Conservation (phyloP, 2,329 filamentous ascomycete genomes). For the Botryotinia convoluta region DNA sequence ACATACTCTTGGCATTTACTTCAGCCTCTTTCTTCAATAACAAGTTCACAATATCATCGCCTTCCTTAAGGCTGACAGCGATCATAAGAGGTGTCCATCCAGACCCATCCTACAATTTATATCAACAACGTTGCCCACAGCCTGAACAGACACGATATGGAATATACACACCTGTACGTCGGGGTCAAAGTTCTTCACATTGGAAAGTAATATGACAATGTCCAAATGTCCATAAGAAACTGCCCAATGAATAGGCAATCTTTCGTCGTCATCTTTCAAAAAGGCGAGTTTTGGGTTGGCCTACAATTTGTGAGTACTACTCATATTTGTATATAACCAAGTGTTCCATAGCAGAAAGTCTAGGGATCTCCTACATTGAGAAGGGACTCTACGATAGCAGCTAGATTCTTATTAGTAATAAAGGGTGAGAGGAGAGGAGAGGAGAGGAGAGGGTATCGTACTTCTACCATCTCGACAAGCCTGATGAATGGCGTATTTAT, state of each 20-base stretch:
- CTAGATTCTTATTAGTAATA: slow-evolving; percentile 46
- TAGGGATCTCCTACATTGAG: slow-evolving; percentile 54
- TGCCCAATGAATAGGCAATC: slow-evolving; percentile 92
- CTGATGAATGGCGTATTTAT: slow-evolving; percentile 81
- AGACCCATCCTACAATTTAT: slow-evolving; percentile 58
- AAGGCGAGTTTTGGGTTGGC: slow-evolving; percentile 75
- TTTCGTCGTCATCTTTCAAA: slow-evolving; percentile 77
- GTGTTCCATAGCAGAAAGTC: neutral
- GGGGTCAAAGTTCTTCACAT: slow-evolving; percentile 73
- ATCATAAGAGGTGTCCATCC: slow-evolving; percentile 89
- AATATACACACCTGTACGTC: slow-evolving; percentile 64
- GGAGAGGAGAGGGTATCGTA: slow-evolving; percentile 45
- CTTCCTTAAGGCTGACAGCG: slow-evolving; percentile 69
- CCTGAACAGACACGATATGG: neutral
- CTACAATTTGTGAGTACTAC: slow-evolving; percentile 43
- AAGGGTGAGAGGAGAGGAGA: neutral
- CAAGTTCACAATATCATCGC: slow-evolving; percentile 64
- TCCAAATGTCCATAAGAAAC: slow-evolving; percentile 75
- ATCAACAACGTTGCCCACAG: neutral
- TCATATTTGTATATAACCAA: neutral
- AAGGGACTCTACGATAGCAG: slow-evolving; percentile 68
- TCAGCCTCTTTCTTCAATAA: slow-evolving; percentile 69
- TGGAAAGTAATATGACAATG: slow-evolving; percentile 70
- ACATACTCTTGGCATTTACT: slow-evolving; percentile 67
- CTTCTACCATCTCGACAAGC: slow-evolving; percentile 82